Evolutionary conservation across 2,329 filamentous ascomycete species (phyloP).

Genomic region (Sarocladiaceae sp.): DNA sequence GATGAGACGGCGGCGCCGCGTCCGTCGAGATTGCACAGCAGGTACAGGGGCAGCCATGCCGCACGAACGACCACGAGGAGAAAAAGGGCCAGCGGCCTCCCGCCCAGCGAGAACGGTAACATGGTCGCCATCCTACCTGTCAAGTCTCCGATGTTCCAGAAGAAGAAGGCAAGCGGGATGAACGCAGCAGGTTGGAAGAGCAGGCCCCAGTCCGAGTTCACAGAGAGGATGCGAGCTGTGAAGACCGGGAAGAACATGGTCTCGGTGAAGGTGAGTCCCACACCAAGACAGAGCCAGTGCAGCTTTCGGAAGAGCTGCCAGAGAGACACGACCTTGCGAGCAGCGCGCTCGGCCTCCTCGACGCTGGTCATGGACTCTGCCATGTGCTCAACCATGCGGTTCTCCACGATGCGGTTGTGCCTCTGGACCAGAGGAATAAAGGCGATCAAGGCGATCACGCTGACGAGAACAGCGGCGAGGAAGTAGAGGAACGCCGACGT

Average conservation of each 20-base stretch:
- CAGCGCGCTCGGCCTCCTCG: conserved; percentile 45
- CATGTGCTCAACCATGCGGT: conserved; percentile 41
- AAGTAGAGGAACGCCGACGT: conserved; percentile 84
- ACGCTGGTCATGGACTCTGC: conserved; percentile 43
- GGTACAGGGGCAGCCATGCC: conserved; percentile 75
- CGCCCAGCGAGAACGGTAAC: conserved; percentile 49
- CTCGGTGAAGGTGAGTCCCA: conserved; percentile 73
- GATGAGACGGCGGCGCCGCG: conserved; percentile 67
- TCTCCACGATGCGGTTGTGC: conserved; percentile 47
- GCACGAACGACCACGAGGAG: conserved; percentile 57
- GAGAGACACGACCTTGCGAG: conserved; percentile 48
- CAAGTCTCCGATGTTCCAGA: conserved; percentile 91
- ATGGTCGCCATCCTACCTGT: conserved; percentile 64
- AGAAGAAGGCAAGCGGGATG: conserved; percentile 82
- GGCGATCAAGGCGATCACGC: conserved; percentile 59
- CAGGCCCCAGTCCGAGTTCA: conserved; percentile 31
- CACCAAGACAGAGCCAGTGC: conserved; percentile 66
- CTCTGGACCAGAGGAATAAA: conserved; percentile 67
- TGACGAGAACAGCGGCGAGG: conserved; percentile 75
- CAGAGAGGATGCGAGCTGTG: conserved; percentile 58
- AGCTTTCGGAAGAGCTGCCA: conserved; percentile 68
- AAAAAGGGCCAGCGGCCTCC: conserved; percentile 63
- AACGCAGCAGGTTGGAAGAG: conserved; percentile 71
- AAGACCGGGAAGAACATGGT: conserved; percentile 97
- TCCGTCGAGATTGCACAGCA: conserved; percentile 81